phyloP scores from a whole-genome alignment of 176 grass and related monocot species.

The Saccharum spontaneum region DNA sequence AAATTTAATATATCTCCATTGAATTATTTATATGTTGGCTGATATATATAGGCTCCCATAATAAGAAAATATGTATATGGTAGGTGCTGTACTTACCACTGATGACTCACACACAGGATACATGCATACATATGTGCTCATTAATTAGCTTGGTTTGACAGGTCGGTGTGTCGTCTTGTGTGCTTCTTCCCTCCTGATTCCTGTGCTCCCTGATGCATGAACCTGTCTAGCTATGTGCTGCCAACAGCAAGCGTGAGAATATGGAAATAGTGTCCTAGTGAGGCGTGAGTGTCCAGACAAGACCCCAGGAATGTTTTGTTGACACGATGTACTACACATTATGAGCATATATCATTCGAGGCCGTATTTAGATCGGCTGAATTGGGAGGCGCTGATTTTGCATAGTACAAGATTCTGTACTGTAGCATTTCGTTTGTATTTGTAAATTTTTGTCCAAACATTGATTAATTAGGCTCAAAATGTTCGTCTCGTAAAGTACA shows the following conservation, averaged over 20 bases:
- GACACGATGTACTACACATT: too few species aligned
- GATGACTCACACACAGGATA: slow-evolving; percentile 20
- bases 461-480: too few species aligned
- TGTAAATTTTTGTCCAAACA: too few species aligned
- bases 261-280: neutral
- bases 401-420: too few species aligned
- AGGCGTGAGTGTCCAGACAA: neutral
- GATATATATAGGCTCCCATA: neutral
- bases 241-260: slow-evolving; percentile 7
- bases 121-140: neutral
- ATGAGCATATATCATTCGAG: too few species aligned
- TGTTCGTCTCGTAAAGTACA: too few species aligned
- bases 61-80: neutral
- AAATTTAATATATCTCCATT: neutral
- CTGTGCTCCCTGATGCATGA: slow-evolving; percentile 37
- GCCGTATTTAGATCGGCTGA: too few species aligned
- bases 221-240: neutral
- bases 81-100: slow-evolving; percentile 22
- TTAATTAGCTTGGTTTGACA: neutral
- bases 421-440: too few species aligned
- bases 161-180: slow-evolving; percentile 48
- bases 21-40: neutral
- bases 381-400: too few species aligned
- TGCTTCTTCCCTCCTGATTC: neutral
- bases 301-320: neutral